Evolutionary conservation across 1,284 basidiomycete species (phyloP), one percentile per base, ranked within the genome.

Genomic region (Omphalotus olearius): DNA sequence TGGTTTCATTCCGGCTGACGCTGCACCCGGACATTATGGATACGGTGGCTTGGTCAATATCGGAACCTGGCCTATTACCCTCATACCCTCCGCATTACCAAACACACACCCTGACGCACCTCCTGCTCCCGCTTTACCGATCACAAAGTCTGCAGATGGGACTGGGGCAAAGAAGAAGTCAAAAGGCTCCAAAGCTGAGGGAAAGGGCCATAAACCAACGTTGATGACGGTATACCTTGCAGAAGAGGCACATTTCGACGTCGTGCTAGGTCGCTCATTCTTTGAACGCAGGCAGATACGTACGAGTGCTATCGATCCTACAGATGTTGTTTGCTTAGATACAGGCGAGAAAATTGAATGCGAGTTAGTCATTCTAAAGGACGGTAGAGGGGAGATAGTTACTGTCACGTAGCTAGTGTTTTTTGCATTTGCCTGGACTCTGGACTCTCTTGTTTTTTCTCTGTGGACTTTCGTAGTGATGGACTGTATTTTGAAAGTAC

Each of bases 201-300:
- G 10, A 18, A 47, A 53, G 45, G 60, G 61, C 14, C 59, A 60
- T n/a, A 65, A 69, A 58, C 50, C 64, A 39, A 68, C 69, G 13
- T 54, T 70, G 62, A 64, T 79, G 47, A 54, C 77, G 0, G 87
- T 91, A 1, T 91, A 91, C 70, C 74, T 98, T 30, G 90, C 90
- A 7, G 96, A 99, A 66, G 95, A 98, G 68, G 86, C 88, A 18
- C 95, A 98, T 67, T 99, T 99, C 70, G 95, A 98, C 61, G 92
- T 98, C 45, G 91, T 98, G 17, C 79, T 99, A 2, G 96, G 96
- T 3, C 80, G 96, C 39, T 87, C 90, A 28, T 99, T 98, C 74
- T 88, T 95, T 69, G 97, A 99, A 70, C 85, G 84, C 64, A 80
- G 96, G 60, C 86, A 88, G 59, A 83, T 99, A 59, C 85, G 85